Evolutionary conservation across 2,329 filamentous ascomycete genomes (phyloP), one percentile per base, ranked within the genome.

Genomic region (Stagonosporopsis tanaceti): DNA sequence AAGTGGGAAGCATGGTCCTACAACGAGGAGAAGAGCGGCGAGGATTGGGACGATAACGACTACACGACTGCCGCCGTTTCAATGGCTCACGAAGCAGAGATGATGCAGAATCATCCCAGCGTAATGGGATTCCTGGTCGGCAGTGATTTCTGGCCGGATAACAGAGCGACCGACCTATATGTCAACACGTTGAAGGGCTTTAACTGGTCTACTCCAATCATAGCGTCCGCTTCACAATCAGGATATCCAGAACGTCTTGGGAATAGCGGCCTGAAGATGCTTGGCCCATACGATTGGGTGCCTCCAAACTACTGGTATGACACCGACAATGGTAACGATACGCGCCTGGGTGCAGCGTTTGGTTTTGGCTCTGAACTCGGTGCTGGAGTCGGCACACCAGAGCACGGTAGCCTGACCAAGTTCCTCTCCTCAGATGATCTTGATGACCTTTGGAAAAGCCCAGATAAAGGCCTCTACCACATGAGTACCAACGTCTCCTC

Each of bases 1-100:
- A 89, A 89, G 67, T 89, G 87, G 87, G 87, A 89, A 65, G 83
- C 81, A 0, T 89, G 85, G 85, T 70, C 66, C 1, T 87, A 88
- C 69, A 88, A 88, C 62, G 69, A 82, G 12, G 82, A 89, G n/a
- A 76, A 72, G 1, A 56, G 66, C 9, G 80, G 78, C 0, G 65
- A 73, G 3, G 73, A 72, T 50, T 89, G 85, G 85, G 73, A 69
- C 0, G 78, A 83, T 0, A 63, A 70, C 2, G 87, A 89, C 70
- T 89, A 89, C 66, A 60, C 53, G 1, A 83, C 81, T 24, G 86
- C 85, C 6, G 81, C 81, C 27, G 72, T 74, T 0, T 83, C 82
- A 46, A 87, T 88, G 81, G 74, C 78, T 0, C 86, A 89, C 58
- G 87, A 89, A 71, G 84, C 83, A 0, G 73, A 77, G 6, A 83